Conservation (phyloP, 768 basidiomycete species). For the Termitomyces sp. region DNA sequence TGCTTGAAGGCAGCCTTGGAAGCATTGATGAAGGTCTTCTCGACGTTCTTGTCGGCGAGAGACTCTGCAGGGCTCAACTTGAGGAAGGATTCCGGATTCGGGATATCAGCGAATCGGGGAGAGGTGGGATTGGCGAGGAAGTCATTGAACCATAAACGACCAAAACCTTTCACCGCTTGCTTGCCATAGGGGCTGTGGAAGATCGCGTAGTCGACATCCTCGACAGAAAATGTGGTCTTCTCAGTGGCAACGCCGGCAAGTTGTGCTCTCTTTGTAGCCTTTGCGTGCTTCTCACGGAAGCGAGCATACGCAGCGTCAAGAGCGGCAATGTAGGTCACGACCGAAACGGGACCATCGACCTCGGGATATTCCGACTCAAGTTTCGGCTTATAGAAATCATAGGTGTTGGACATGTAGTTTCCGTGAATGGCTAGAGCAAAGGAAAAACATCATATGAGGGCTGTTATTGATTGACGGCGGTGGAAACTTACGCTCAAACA, state of each 20-base stretch:
- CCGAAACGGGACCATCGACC: constrained; percentile 95
- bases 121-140: constrained; percentile 76
- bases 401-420: constrained; percentile 95
- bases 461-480: background rate
- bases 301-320: constrained; percentile 85
- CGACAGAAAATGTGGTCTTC: constrained; percentile 63
- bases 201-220: constrained; percentile 86
- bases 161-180: constrained; percentile 96
- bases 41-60: constrained; percentile 90
- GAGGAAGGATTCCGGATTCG: constrained; percentile 69
- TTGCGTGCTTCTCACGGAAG: constrained; percentile 79
- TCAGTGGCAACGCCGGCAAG: constrained; percentile 35
- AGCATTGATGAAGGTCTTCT: constrained; percentile 87
- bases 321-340: constrained; percentile 91
- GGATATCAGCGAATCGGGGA: constrained; percentile 65
- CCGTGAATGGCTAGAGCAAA: constrained; percentile 79
- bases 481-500: constrained; percentile 84
- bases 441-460: constrained; percentile 10
- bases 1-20: constrained; percentile 72
- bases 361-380: constrained; percentile 94
- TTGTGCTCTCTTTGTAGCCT: constrained; percentile 50
- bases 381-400: constrained; percentile 99
- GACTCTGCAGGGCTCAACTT: constrained; percentile 65
- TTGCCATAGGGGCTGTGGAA: constrained; percentile 99
- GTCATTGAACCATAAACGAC: constrained; percentile 89